Percentiles rank a stretch among this genome's conserved stretches.
Conservation (phyloP, 225 moss, liverwort and hornwort species). For the Antitrichia curtipendula region DNA sequence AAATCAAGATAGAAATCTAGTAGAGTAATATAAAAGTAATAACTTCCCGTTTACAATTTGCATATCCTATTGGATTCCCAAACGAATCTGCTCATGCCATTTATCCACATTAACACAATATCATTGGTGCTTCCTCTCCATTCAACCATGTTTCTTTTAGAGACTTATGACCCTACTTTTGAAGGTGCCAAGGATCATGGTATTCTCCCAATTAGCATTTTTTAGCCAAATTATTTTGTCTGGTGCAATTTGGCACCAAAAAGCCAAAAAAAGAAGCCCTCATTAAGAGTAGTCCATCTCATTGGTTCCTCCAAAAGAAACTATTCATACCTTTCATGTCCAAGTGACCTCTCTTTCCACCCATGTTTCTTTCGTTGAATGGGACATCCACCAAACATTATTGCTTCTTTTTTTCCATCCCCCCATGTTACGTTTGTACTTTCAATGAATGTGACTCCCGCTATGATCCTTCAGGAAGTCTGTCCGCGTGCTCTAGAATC, state of each 20-base stretch:
- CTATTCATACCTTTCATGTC: not conserved
- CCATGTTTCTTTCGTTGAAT: not conserved
- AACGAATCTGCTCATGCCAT: not conserved
- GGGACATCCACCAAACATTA: not conserved
- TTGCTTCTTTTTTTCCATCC: not conserved
- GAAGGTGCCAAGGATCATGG: not conserved
- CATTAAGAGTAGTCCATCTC: not conserved
- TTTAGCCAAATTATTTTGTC: no score
- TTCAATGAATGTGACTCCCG: not conserved
- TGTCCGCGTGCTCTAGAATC: rapidly evolving
- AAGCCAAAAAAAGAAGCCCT: no score
- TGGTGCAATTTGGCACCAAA: no score
- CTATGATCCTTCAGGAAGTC: not conserved
- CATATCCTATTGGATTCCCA: not conserved
- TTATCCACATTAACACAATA: not conserved
- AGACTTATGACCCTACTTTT: not conserved
- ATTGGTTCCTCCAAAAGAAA: not conserved
- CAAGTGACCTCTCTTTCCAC: not conserved
- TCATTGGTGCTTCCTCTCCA: no score
- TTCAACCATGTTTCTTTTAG: not conserved
- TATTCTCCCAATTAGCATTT: not conserved
- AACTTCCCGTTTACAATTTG: not conserved
- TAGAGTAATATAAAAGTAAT: no score
- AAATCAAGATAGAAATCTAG: no score
- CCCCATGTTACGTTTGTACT: not conserved